A percentile compares a stretch with the other conserved stretches of the same genome.
phyloP scores from a whole-genome alignment of 495 filamentous ascomycete species.

The Tuber microsphaerosporum region DNA sequence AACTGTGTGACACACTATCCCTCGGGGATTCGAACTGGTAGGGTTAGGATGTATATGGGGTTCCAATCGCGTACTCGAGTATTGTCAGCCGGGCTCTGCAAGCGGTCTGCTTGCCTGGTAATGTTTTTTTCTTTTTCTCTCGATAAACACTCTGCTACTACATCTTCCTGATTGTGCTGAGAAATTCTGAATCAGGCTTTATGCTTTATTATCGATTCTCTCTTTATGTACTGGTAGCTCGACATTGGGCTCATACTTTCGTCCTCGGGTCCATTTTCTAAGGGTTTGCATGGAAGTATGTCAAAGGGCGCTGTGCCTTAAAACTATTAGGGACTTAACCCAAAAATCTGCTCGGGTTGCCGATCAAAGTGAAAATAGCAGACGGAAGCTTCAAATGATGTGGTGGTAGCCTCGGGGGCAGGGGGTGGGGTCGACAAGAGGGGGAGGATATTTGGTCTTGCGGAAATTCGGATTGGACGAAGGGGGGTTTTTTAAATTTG shows the following conservation, averaged over 20 bases:
- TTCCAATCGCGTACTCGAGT: too few species aligned
- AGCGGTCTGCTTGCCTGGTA: not conserved
- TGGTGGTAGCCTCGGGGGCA: not conserved
- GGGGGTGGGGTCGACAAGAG: not conserved
- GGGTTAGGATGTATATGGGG: too few species aligned
- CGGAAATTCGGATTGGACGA: not conserved
- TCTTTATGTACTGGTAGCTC: not conserved
- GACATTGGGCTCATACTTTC: not conserved
- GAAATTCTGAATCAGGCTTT: not conserved
- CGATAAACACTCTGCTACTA: not conserved
- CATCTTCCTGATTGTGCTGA: not conserved
- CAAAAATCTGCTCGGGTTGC: not conserved
- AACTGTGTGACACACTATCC: too few species aligned
- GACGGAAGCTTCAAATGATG: not conserved
- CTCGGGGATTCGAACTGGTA: too few species aligned
- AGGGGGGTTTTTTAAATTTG: not conserved
- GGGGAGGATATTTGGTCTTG: not conserved
- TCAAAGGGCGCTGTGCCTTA: not conserved
- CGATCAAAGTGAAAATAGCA: not conserved
- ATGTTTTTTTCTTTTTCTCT: too few species aligned
- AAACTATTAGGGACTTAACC: not conserved
- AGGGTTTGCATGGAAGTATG: not conserved
- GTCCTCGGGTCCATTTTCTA: not conserved
- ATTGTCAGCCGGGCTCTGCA: not conserved
- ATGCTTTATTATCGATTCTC: not conserved